Percentiles rank a stretch among this genome's conserved stretches.
These are phyloP conservation scores for Boletus barrowsii DNA, from an alignment of 768 basidiomycete species.

Conservation along the genomic window DNA sequence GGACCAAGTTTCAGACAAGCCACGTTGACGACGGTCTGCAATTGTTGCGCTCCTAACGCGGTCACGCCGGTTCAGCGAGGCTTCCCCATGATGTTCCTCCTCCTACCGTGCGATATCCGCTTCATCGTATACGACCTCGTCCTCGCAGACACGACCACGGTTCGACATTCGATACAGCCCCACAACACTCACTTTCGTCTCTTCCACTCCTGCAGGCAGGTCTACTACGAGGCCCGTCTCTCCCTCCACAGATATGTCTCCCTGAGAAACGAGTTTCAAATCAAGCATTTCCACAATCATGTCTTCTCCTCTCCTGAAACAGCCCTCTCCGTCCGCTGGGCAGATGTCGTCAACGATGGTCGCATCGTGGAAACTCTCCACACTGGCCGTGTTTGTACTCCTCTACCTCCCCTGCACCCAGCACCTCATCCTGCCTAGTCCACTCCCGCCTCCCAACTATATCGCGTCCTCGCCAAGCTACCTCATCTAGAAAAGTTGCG, in stretches of 20 bases:
- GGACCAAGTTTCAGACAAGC: constrained; percentile 27
- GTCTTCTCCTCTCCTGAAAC: constrained; percentile 17
- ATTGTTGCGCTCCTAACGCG: constrained; percentile 32
- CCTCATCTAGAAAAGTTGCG: constrained; percentile 28
- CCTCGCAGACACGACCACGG: constrained; percentile 23
- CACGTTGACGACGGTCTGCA: constrained; percentile 22
- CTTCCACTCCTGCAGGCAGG: constrained; percentile 30
- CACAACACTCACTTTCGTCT: constrained; percentile 34
- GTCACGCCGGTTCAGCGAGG: constrained; percentile 32
- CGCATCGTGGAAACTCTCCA: constrained; percentile 24
- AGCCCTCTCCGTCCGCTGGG: constrained; percentile 28
- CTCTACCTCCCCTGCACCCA: constrained; percentile 5
- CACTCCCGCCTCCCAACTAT: constrained; percentile 31
- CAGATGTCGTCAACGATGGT: constrained; percentile 41
- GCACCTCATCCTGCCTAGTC: constrained; percentile 8
- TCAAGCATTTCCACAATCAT: constrained; percentile 24
- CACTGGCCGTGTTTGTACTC: constrained; percentile 18
- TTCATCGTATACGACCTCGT: constrained; percentile 32
- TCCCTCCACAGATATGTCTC: constrained; percentile 34
- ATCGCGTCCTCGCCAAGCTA: constrained; percentile 29
- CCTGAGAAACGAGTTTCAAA: constrained; percentile 38
- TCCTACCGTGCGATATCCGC: constrained; percentile 36
- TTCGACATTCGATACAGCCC: constrained; percentile 22
- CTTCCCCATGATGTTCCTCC: constrained; percentile 8
- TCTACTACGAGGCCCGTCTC: constrained; percentile 31